Evolutionary conservation across 140 eudicot genomes (phyloP), one percentile per base, ranked within the genome.

Genomic region (Flaveria floridana): DNA sequence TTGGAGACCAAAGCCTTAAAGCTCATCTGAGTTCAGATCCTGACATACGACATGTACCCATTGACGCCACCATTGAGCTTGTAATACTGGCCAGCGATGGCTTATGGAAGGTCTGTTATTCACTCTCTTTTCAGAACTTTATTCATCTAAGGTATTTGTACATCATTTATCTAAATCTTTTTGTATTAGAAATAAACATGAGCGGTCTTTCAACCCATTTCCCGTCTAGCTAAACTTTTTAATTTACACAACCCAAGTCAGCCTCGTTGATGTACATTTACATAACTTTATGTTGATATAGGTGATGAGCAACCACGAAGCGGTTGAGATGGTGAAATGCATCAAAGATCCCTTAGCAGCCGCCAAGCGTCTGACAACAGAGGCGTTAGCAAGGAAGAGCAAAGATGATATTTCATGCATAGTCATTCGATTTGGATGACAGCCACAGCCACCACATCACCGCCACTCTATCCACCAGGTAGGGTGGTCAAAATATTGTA

Each of bases 1-100:
- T 91, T 75, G 97, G 97, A 46, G 97, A 91, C 81, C 90, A 89
- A 71, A 89, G 89, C 82, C 97, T 91, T 14, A 91, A 91, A 82
- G 88, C 96, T n/a, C 96, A 91, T 82, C 71, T 91, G 77, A 88
- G 97, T 69, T 89, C 95, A 14, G 97, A 89, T 77, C 97, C 97
- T 25, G 96, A 89, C 75, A 76, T 89, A 71, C 73, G 90, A 21
- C 84, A 84, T 75, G 84, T 90, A 65, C 88, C 86, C 14, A 87
- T 91, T 19, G 77, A 87, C 73, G 16, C 89, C 30, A 77, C 80
- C 37, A 89, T 84, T 9, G 91, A 87, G 63, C 85, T 89, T 73
- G 87, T 87, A 25, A 89, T 91, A 70, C 82, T 91, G 74, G 97
- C 97, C 25, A 91, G 97, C 59, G 97, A 91, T 77, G 97, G 97